These are phyloP conservation scores for Calocybe cyanea DNA, from an alignment of 768 basidiomycete genomes.

Conservation along the genomic window DNA sequence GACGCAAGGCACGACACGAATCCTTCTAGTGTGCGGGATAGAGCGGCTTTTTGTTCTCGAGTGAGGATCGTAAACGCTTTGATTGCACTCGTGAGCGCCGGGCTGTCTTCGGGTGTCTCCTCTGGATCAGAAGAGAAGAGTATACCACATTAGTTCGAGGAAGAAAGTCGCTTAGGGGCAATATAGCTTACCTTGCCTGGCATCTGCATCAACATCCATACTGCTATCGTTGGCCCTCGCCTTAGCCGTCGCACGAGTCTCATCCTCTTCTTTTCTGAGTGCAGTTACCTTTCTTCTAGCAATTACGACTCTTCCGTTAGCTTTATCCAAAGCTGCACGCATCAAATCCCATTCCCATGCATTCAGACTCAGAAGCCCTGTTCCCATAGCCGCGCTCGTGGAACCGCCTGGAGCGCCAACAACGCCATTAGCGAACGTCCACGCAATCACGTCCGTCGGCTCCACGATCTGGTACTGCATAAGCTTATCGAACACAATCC, in stretches of 20 bases:
- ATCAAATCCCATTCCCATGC: conserved; percentile 85
- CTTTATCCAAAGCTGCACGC: conserved; percentile 81
- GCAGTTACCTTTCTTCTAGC: conserved; percentile 70
- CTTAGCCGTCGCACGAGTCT: conserved; percentile 71
- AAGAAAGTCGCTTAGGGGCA: neutral
- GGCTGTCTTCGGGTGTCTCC: conserved; percentile 54
- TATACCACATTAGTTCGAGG: too few species aligned
- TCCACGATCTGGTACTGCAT: conserved; percentile 99
- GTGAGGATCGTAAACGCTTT: conserved; percentile 75
- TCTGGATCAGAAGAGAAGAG: conserved; percentile 18
- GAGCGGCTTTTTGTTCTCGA: conserved; percentile 69
- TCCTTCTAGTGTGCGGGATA: conserved; percentile 70
- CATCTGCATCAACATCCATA: conserved; percentile 72
- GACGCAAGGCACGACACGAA: conserved; percentile 66
- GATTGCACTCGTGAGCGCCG: conserved; percentile 63
- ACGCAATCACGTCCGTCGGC: conserved; percentile 84
- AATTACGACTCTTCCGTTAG: conserved; percentile 81
- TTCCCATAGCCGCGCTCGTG: conserved; percentile 15
- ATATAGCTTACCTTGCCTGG: conserved; percentile 37
- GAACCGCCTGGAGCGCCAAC: conserved; percentile 17
- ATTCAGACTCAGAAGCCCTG: conserved; percentile 23
- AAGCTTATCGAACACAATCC: conserved; percentile 94
- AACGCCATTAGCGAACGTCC: conserved; percentile 66
- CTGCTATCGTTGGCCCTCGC: conserved; percentile 56
- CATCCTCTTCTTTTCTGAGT: conserved; percentile 86